phyloP scores from a whole-genome alignment of 371 early-diverging fungal genomes.

The Nematocida parisii region DNA sequence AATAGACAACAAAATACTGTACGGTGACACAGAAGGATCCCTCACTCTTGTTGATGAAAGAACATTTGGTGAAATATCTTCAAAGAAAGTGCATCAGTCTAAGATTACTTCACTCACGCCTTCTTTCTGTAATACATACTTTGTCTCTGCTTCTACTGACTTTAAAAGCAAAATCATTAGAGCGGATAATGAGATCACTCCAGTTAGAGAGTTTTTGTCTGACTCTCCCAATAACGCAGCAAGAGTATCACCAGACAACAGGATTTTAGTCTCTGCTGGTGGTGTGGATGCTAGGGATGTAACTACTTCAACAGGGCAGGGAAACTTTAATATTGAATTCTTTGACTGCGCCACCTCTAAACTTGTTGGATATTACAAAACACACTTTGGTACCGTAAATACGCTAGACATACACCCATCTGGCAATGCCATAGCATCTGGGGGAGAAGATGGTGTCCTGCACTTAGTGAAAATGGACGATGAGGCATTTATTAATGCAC shows the following conservation, averaged over 20 bases:
- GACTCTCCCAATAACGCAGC: conserved; percentile 94
- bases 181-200: conserved; percentile 74
- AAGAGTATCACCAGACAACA: conserved; percentile 76
- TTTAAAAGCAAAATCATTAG: conserved; percentile 84
- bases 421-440: conserved; percentile 84
- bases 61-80: conserved; percentile 71
- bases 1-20: conserved; percentile 72
- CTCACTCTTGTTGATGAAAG: conserved; percentile 61
- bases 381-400: conserved; percentile 99
- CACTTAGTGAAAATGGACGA: conserved; percentile 72
- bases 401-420: conserved; percentile 90
- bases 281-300: conserved; percentile 86
- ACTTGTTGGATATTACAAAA: conserved; percentile 90
- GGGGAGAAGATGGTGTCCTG: conserved; percentile 92
- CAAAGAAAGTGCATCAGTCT: conserved; percentile 72
- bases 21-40: conserved; percentile 75
- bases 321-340: conserved; percentile 94
- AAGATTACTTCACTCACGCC: conserved; percentile 87
- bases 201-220: conserved; percentile 79
- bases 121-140: conserved; percentile 82
- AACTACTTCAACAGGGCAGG: conserved; percentile 84
- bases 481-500: conserved; percentile 34
- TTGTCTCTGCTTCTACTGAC: conserved; percentile 92
- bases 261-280: conserved; percentile 72
- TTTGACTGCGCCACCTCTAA: conserved; percentile 91